These are phyloP conservation scores for Clathrus columnatus DNA, from an alignment of 768 basidiomycete genomes.

Conservation along the genomic window DNA sequence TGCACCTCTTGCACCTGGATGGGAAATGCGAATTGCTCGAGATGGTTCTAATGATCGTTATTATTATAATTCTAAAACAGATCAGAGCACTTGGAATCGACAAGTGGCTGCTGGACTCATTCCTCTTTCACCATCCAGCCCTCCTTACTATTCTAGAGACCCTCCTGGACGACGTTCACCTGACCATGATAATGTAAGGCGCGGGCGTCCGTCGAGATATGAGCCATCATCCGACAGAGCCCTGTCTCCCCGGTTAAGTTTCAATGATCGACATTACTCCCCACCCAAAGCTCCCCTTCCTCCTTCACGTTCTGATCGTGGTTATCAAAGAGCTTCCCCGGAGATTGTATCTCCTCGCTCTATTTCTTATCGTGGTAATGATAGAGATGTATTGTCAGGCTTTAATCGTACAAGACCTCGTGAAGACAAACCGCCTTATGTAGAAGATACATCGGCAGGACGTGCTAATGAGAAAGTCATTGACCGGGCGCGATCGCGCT, in stretches of 20 bases:
- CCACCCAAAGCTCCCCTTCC: neutral
- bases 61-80: conserved; percentile 50
- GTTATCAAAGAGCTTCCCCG: neutral
- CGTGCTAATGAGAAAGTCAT: conserved; percentile 4
- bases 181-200: neutral
- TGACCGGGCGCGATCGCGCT: conserved; percentile 7
- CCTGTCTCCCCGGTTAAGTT: neutral
- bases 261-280: neutral
- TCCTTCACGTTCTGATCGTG: neutral
- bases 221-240: neutral
- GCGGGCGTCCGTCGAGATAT: neutral
- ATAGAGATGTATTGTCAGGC: neutral
- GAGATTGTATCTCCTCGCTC: conserved; percentile 1
- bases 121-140: neutral
- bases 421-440: neutral
- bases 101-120: conserved; percentile 28
- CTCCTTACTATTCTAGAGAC: neutral
- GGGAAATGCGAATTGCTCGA: conserved; percentile 42
- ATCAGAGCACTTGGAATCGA: conserved; percentile 49
- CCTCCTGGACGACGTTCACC: neutral
- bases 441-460: neutral
- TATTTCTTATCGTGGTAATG: neutral
- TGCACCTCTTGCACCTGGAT: conserved; percentile 40
- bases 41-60: conserved; percentile 35
- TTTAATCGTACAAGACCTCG: neutral